Conservation (phyloP, 306 rosid species). For the Ormosia emarginata region DNA sequence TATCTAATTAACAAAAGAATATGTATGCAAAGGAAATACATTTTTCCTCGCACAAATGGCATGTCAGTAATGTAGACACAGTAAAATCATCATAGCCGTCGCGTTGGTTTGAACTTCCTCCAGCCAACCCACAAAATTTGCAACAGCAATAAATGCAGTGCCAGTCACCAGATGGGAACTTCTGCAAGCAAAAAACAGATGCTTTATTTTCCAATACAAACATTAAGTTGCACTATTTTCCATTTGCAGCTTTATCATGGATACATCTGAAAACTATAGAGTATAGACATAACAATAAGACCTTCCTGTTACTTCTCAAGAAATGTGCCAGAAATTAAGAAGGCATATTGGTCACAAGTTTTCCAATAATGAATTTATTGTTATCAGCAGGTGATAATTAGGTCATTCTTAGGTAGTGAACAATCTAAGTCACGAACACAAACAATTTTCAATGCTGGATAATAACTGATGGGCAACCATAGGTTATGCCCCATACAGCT, state of each 20-base stretch:
- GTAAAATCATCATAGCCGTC: conserved; percentile 32
- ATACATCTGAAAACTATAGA: conserved; percentile 8
- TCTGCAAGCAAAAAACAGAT: conserved; percentile 52
- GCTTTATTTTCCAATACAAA: conserved; percentile 7
- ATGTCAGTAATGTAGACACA: conserved; percentile 38
- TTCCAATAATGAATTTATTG: background rate
- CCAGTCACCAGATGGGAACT: conserved; percentile 92
- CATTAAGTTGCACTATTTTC: conserved; percentile 6
- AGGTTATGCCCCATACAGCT: background rate
- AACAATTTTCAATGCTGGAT: background rate
- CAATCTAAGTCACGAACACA: background rate
- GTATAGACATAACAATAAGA: background rate
- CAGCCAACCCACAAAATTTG: conserved; percentile 76
- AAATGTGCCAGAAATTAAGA: conserved; percentile 14
- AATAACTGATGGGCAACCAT: background rate
- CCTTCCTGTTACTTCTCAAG: conserved; percentile 7
- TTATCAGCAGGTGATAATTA: conserved; percentile 1
- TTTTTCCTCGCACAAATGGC: conserved; percentile 75
- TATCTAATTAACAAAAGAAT: conserved; percentile 18
- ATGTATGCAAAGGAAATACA: conserved; percentile 45
- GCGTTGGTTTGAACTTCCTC: conserved; percentile 31
- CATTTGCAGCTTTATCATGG: background rate
- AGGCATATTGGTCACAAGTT: conserved; percentile 10
- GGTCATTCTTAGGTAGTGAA: background rate
- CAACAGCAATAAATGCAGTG: conserved; percentile 88